Conservation (phyloP, 2,329 filamentous ascomycete species). For the Hypocrella siamensis region DNA sequence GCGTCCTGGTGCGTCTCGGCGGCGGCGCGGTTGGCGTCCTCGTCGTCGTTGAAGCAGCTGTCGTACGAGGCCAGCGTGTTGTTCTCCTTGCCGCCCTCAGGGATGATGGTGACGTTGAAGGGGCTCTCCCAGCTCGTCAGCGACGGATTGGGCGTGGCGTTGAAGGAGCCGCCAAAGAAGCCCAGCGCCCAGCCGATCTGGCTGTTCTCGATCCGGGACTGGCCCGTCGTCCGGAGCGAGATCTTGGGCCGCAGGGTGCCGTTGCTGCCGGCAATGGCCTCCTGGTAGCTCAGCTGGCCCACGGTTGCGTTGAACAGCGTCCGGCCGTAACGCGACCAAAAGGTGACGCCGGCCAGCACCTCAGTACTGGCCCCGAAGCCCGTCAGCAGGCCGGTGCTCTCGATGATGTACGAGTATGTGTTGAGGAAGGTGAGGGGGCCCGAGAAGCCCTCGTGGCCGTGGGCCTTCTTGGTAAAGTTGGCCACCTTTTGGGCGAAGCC, state of each 20-base stretch:
- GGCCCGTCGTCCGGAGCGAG: constrained; percentile 35
- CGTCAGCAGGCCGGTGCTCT: constrained; percentile 25
- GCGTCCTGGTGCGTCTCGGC: constrained; percentile 24
- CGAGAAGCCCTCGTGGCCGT: constrained; percentile 14
- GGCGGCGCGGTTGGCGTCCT: constrained; percentile 15
- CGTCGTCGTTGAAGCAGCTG: constrained; percentile 26
- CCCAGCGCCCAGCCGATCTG: constrained; percentile 34
- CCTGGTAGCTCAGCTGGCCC: constrained; percentile 31
- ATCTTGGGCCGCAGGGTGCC: constrained; percentile 25
- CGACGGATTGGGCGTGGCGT: constrained; percentile 17
- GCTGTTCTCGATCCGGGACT: constrained; percentile 38
- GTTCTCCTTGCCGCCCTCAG: constrained; percentile 47
- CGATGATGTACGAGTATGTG: constrained; percentile 29
- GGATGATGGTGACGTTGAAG: constrained; percentile 43
- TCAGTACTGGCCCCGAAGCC: constrained; percentile 32
- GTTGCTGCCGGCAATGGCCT: constrained; percentile 29
- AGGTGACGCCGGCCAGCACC: constrained; percentile 29
- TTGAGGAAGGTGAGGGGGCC: constrained; percentile 38
- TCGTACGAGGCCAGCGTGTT: constrained; percentile 43
- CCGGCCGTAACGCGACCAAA: constrained; percentile 39
- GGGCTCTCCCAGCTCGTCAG: constrained; percentile 23
- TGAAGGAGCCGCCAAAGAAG: constrained; percentile 33
- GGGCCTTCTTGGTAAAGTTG: constrained; percentile 22
- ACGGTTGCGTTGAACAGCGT: constrained; percentile 31
- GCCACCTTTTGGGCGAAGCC: constrained; percentile 30